Base-by-base conservation (phyloP, 805 yeast species). In the Myxozyma sirexii region DNA sequence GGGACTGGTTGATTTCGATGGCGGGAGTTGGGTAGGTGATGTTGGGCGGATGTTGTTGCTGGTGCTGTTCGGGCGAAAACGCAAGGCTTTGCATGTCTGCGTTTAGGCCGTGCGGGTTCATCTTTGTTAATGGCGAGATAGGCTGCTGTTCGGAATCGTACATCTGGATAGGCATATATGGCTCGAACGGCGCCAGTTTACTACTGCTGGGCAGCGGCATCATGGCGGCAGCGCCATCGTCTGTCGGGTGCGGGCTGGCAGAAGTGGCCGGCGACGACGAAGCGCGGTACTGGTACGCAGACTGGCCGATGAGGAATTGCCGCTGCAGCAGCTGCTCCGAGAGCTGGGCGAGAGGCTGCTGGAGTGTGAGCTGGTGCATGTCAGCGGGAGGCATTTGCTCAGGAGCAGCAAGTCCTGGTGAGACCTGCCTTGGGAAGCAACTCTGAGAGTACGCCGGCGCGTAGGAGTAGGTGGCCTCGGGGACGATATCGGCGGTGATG, bases 351-450 rank as follows among this genome's bases (percentile, higher is more conserved):
- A 29, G 6, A 7, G 33, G 55, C 41, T 17, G 55, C 29, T 42
- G 55, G 42, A 29, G 56, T 8, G 17, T 48, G 41, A 42, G 56
- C 31, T 29, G 59, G 17, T 42, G 51, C 35, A 31, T 45, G 3
- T 35, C 21, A 19, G 41, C 5, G 17, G 19, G 26, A 27, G 10
- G 29, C 17, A 15, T 3, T 17, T 23, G 46, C 29, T 42, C 31
- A 13, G 27, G 26, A 29, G 33, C 10, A 29, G 33, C 33, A 7
- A 29, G 33, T 29, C 33, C 10, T 4, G 42, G 21, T 17, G 42
- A 17, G 4, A 17, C 2, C 42, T 38, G 42, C 21, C 42, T 15
- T 27, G 26, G 46, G 29, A 26, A 26, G 31, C 31, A 26, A 21
- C 21, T 27, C 49, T 24, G 37, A 6, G 33, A 27, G n/a, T 29